Conservation (phyloP, 805 yeast species). For the Starmera quercuum region DNA sequence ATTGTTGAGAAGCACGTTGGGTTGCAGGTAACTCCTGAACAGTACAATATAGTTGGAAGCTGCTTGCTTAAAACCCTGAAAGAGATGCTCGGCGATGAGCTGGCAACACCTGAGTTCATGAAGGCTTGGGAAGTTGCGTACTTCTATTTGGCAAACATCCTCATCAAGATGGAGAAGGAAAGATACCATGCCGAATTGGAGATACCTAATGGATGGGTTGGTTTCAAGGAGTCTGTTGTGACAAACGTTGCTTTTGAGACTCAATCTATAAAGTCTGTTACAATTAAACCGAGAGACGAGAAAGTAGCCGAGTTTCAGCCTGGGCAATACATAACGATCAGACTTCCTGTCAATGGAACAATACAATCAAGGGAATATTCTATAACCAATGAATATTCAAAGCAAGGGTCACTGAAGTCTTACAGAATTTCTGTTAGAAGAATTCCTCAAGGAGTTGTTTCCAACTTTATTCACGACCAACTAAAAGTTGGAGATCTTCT, state of each 20-base stretch:
- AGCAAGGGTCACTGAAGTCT: conserved; percentile 18
- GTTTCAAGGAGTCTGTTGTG: conserved; percentile 46
- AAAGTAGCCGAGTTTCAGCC: conserved; percentile 25
- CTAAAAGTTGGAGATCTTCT: conserved; percentile 41
- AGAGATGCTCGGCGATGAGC: conserved; percentile 45
- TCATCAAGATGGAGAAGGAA: conserved; percentile 46
- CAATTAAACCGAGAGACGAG: conserved; percentile 38
- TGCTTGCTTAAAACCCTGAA: conserved; percentile 47
- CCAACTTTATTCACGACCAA: conserved; percentile 39
- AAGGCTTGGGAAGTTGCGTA: conserved; percentile 65
- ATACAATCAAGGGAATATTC: conserved; percentile 55
- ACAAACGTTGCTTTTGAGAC: conserved; percentile 35
- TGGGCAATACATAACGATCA: conserved; percentile 33
- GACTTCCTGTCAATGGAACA: conserved; percentile 25
- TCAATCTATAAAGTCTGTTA: conserved; percentile 40
- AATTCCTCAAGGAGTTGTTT: conserved; percentile 40
- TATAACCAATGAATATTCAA: conserved; percentile 31
- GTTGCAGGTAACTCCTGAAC: conserved; percentile 53
- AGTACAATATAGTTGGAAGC: conserved; percentile 58
- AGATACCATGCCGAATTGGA: conserved; percentile 30
- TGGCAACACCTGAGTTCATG: conserved; percentile 52
- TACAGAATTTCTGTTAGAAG: conserved; percentile 54
- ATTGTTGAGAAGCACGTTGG: conserved; percentile 64
- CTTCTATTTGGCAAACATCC: conserved; percentile 49
- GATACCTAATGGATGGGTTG: conserved; percentile 44